Evolutionary conservation across 1,284 basidiomycete genomes (phyloP).

Genomic region (Trichosporon asahii): DNA sequence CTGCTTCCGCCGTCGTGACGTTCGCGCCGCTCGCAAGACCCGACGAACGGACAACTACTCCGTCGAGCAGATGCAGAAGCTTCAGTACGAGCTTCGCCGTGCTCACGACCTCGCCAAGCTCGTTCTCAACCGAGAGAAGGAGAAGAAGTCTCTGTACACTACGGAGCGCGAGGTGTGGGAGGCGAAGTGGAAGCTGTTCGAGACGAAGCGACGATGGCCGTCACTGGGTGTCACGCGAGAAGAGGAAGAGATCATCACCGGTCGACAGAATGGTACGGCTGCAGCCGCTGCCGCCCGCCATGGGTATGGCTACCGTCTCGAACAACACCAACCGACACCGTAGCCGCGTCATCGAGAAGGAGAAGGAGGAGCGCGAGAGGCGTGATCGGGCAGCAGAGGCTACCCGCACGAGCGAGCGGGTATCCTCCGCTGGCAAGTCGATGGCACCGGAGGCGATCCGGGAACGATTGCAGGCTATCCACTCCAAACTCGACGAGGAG

Average conservation of each 20-base stretch:
- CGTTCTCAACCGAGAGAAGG: conserved; percentile 67
- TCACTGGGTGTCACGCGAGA: conserved; percentile 67
- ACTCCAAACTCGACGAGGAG: conserved; percentile 65
- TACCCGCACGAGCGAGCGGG: conserved; percentile 28
- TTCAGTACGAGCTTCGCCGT: conserved; percentile 70
- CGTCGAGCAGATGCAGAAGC: conserved; percentile 77
- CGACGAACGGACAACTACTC: conserved; percentile 82
- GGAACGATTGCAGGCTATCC: conserved; percentile 64
- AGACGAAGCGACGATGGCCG: conserved; percentile 75
- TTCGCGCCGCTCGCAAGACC: conserved; percentile 91
- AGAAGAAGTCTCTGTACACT: conserved; percentile 65
- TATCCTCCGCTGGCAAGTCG: conserved; percentile 31
- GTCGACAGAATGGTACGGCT: conserved; percentile 60
- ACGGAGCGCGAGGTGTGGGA: conserved; percentile 72
- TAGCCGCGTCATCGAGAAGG: conserved; percentile 35
- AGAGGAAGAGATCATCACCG: conserved; percentile 63
- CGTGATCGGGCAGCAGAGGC: conserved; percentile 40
- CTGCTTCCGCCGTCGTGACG: conserved; percentile 93
- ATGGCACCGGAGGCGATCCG: conserved; percentile 45
- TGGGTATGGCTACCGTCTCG: conserved; percentile 8
- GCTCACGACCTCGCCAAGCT: conserved; percentile 69
- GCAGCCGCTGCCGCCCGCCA: conserved; percentile 48
- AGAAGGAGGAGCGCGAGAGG: conserved; percentile 44
- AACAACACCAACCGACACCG: conserved; percentile 34
- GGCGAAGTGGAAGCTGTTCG: conserved; percentile 67